Percentiles rank a stretch among this genome's conserved stretches.
phyloP scores from a whole-genome alignment of 2,329 filamentous ascomycete genomes.

The Coleophoma cylindrospora region DNA sequence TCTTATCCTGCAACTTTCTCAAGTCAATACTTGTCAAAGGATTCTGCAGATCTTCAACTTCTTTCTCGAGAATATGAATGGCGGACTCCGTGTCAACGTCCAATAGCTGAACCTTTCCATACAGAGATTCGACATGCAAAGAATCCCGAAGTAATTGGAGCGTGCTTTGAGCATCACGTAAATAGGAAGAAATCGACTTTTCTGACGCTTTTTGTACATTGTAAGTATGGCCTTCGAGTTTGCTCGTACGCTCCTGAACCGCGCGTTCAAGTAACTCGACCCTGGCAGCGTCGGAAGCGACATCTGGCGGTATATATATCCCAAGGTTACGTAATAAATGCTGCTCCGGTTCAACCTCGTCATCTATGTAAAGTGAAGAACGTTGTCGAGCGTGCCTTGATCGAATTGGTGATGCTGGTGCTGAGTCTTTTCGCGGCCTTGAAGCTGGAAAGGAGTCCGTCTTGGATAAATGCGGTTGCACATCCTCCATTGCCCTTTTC shows the following conservation, averaged over 20 bases:
- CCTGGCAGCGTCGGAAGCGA: constrained; percentile 17
- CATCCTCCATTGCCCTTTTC: constrained; percentile 33
- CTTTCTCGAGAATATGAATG: constrained; percentile 31
- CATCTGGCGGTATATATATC: constrained; percentile 34
- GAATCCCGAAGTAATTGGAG: constrained; percentile 45
- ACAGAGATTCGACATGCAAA: constrained; percentile 47
- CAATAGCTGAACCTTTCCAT: constrained; percentile 40
- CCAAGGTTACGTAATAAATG: constrained; percentile 44
- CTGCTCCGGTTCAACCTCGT: constrained; percentile 26
- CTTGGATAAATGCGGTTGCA: background rate
- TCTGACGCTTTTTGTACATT: constrained; percentile 49
- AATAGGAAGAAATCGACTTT: constrained; percentile 30
- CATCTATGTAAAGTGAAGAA: constrained; percentile 33
- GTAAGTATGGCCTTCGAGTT: constrained; percentile 37
- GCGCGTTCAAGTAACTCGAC: constrained; percentile 20
- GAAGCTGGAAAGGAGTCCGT: constrained; percentile 4
- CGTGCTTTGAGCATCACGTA: constrained; percentile 43
- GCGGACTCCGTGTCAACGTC: constrained; percentile 48
- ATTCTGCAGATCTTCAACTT: constrained; percentile 32
- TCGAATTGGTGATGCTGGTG: constrained; percentile 17
- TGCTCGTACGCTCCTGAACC: constrained; percentile 32
- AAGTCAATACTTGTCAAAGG: constrained; percentile 29
- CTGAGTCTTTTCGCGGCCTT: constrained; percentile 12
- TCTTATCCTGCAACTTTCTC: constrained; percentile 31
- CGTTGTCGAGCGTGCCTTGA: constrained; percentile 16